phyloP scores from a whole-genome alignment of 106 monocot genomes.

The Platanthera guangdongensis region DNA sequence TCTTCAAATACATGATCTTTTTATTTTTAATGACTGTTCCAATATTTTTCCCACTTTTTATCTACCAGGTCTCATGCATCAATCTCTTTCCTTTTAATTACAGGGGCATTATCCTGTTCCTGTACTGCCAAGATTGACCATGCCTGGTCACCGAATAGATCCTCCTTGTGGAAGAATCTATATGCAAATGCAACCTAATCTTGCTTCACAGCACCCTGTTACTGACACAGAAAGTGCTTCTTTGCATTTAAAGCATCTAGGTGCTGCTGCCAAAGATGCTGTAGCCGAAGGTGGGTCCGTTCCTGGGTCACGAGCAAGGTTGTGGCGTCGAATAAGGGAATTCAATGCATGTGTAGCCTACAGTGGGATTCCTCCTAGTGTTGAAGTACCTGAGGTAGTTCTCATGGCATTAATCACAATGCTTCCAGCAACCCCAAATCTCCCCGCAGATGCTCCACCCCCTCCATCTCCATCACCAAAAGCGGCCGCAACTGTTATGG shows the following conservation, averaged over 20 bases:
- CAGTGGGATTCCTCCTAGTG: slow-evolving; percentile 62
- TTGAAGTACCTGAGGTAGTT: slow-evolving; percentile 93
- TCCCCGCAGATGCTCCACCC: slow-evolving; percentile 91
- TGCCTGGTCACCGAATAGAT: slow-evolving; percentile 94
- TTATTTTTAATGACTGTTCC: neutral
- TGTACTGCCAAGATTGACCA: slow-evolving; percentile 84
- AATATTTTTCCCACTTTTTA: neutral
- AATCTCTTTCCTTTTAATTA: slow-evolving; percentile 1
- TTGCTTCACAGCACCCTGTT: slow-evolving; percentile 30
- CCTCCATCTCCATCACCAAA: slow-evolving; percentile 97
- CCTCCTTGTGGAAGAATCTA: slow-evolving; percentile 79
- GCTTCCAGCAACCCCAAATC: slow-evolving; percentile 88
- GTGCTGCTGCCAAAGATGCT: slow-evolving; percentile 97
- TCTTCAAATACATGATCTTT: neutral
- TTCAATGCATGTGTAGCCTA: slow-evolving; percentile 99
- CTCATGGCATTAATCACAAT: slow-evolving; percentile 97
- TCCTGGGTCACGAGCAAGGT: slow-evolving; percentile 80
- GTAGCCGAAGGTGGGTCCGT: slow-evolving; percentile 88
- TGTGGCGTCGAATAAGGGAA: slow-evolving; percentile 97
- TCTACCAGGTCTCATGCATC: neutral
- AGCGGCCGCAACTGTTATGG: slow-evolving; percentile 95
- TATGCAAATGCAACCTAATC: slow-evolving; percentile 26
- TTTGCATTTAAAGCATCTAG: slow-evolving; percentile 86
- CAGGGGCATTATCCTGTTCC: slow-evolving; percentile 88
- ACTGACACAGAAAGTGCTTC: slow-evolving; percentile 62